Percentiles rank a stretch among this genome's conserved stretches.
phyloP scores from a whole-genome alignment of 2,329 filamentous ascomycete species.

The Westerdykella ornata region DNA sequence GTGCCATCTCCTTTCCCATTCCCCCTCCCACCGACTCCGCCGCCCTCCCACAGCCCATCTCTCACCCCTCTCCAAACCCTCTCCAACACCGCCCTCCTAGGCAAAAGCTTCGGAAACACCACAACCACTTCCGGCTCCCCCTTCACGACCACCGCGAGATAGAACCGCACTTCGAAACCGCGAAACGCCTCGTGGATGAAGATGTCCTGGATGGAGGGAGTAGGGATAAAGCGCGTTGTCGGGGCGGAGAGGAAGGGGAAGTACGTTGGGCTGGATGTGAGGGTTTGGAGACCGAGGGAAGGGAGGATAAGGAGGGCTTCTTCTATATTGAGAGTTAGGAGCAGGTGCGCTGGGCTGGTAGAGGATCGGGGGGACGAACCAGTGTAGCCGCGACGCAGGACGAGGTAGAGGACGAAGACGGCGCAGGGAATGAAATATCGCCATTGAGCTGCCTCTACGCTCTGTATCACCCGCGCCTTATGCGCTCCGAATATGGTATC shows the following conservation, averaged over 20 bases:
- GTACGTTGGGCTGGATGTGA: conserved; percentile 62
- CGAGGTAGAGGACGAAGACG: conserved; percentile 38
- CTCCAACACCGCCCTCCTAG: conserved; percentile 68
- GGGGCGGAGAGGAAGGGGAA: conserved; percentile 45
- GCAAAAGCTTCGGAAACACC: conserved; percentile 82
- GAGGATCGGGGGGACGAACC: conserved; percentile 35
- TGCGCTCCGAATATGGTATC: conserved; percentile 2
- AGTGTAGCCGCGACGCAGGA: conserved; percentile 46
- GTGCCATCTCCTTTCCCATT: background rate
- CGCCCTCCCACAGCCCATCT: conserved; percentile 69
- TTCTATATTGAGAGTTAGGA: conserved; percentile 40
- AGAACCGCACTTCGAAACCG: conserved; percentile 85
- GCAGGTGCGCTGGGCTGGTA: background rate
- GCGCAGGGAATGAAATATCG: conserved; percentile 38
- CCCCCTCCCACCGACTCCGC: background rate
- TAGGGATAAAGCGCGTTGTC: conserved; percentile 75
- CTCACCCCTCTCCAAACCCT: conserved; percentile 83
- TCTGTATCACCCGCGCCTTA: conserved; percentile 23
- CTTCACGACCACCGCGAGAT: conserved; percentile 82
- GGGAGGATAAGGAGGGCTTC: conserved; percentile 86
- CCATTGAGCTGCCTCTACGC: conserved; percentile 39
- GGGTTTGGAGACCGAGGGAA: conserved; percentile 85
- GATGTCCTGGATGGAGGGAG: conserved; percentile 84
- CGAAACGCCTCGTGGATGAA: conserved; percentile 92
- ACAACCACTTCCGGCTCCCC: conserved; percentile 84